These are phyloP conservation scores for Gastrolobium villosum DNA, from an alignment of 306 rosid species.

Conservation along the genomic window DNA sequence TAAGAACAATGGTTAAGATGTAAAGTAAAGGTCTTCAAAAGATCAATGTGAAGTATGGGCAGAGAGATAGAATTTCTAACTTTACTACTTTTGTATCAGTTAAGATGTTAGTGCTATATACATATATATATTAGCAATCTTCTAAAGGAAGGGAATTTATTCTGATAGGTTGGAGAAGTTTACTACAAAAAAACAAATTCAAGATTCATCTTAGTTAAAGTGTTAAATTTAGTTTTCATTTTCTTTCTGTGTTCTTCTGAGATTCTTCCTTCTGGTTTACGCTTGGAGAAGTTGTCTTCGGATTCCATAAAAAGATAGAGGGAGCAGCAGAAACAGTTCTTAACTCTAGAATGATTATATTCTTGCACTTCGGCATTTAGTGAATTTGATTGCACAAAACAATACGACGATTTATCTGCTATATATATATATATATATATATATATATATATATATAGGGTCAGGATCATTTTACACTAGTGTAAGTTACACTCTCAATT, in stretches of 20 bases:
- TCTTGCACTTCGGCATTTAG: not conserved
- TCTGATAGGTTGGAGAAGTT: constrained; percentile 38
- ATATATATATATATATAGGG: too few relatives aligned
- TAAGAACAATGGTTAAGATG: constrained; percentile 35
- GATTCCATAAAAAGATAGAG: constrained; percentile 45
- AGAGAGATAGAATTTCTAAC: constrained; percentile 41
- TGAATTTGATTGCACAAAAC: not conserved
- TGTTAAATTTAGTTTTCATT: constrained; percentile 32
- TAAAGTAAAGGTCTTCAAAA: constrained; percentile 52
- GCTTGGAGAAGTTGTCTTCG: constrained; percentile 46
- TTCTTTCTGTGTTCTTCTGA: constrained; percentile 35
- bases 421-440: not conserved
- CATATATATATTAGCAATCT: not conserved
- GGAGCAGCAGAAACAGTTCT: constrained; percentile 33
- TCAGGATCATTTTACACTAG: too few relatives aligned
- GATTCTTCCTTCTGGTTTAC: constrained; percentile 62
- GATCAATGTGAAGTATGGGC: constrained; percentile 34
- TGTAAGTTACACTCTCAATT: too few relatives aligned
- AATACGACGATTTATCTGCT: not conserved
- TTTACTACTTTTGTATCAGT: constrained; percentile 59
- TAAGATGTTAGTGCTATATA: constrained; percentile 23
- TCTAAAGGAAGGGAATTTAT: constrained; percentile 51
- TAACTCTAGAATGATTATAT: constrained; percentile 42
- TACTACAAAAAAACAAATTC: constrained; percentile 38
- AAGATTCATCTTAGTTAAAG: constrained; percentile 49